phyloP scores from a whole-genome alignment of 805 yeast genomes.

The Yarrowia sp. region DNA sequence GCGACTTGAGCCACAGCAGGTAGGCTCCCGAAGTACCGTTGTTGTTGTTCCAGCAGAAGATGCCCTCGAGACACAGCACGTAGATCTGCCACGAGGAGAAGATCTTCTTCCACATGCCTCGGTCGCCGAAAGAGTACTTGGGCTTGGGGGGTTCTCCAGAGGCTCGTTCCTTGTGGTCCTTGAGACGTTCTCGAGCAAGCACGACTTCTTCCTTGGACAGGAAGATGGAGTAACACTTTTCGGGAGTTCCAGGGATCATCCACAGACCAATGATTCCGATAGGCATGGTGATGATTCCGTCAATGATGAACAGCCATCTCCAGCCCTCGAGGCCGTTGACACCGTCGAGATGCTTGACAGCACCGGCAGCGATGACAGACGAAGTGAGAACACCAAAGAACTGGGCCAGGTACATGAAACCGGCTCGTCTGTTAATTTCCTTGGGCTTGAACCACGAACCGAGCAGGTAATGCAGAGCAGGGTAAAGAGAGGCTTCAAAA shows the following conservation, averaged over 20 bases:
- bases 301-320: slow-evolving; percentile 76
- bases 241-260: slow-evolving; percentile 70
- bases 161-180: slow-evolving; percentile 39
- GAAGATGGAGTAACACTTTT: slow-evolving; percentile 59
- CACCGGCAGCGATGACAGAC: slow-evolving; percentile 67
- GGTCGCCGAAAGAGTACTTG: slow-evolving; percentile 50
- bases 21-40: slow-evolving; percentile 64
- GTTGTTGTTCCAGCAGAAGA: slow-evolving; percentile 64
- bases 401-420: slow-evolving; percentile 65
- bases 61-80: slow-evolving; percentile 61
- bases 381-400: slow-evolving; percentile 66
- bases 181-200: slow-evolving; percentile 56
- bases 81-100: slow-evolving; percentile 66
- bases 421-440: slow-evolving; percentile 66
- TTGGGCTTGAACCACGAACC: slow-evolving; percentile 64
- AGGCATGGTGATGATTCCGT: slow-evolving; percentile 62
- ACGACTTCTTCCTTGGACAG: slow-evolving; percentile 63
- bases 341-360: slow-evolving; percentile 58
- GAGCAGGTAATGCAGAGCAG: slow-evolving; percentile 51
- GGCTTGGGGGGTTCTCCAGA: slow-evolving; percentile 39
- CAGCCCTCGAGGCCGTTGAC: slow-evolving; percentile 63
- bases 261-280: slow-evolving; percentile 64
- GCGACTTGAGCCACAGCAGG: slow-evolving; percentile 65
- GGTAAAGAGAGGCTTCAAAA: slow-evolving; percentile 69
- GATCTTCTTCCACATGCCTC: slow-evolving; percentile 60